Percentiles rank a stretch among this genome's conserved stretches.
These are phyloP conservation scores for Gypsophila paniculata DNA, from an alignment of 179 eudicot species.

Conservation along the genomic window DNA sequence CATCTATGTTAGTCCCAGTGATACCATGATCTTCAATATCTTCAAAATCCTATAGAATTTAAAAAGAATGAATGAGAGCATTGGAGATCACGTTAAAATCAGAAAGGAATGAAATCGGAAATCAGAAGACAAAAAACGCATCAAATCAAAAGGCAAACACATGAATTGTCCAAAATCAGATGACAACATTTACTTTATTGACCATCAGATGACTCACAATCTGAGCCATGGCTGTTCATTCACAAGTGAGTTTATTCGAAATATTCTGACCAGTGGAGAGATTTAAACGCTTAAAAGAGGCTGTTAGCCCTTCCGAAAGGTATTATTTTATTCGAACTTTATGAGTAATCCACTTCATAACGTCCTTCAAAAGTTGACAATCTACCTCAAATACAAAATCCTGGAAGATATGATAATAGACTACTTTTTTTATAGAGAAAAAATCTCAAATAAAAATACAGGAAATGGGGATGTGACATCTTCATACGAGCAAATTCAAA, in stretches of 20 bases:
- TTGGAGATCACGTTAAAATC: conserved; percentile 2
- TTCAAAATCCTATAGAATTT: conserved; percentile 41
- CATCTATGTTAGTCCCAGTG: conserved; percentile 30
- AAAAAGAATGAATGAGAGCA: not conserved
- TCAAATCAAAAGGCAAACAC: not conserved
- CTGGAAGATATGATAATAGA: not conserved
- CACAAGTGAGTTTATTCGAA: not conserved
- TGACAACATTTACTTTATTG: not conserved
- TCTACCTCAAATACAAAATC: not conserved
- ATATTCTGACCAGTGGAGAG: not conserved
- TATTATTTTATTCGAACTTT: not conserved
- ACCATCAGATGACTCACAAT: not conserved
- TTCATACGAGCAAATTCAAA: not conserved
- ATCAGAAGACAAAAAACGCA: not conserved
- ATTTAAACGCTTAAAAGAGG: not conserved
- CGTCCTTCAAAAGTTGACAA: not conserved
- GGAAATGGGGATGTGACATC: not conserved
- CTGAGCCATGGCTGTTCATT: not conserved
- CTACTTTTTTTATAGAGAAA: not conserved
- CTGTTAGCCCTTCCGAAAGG: not conserved
- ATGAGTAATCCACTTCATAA: not conserved
- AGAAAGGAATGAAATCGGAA: conserved; percentile 1
- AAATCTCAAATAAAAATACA: not conserved
- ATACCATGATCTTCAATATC: conserved; percentile 34
- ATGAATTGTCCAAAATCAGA: not conserved